Conservation (phyloP, 108 stramenopile genomes). For the Bacterosira constricta region DNA sequence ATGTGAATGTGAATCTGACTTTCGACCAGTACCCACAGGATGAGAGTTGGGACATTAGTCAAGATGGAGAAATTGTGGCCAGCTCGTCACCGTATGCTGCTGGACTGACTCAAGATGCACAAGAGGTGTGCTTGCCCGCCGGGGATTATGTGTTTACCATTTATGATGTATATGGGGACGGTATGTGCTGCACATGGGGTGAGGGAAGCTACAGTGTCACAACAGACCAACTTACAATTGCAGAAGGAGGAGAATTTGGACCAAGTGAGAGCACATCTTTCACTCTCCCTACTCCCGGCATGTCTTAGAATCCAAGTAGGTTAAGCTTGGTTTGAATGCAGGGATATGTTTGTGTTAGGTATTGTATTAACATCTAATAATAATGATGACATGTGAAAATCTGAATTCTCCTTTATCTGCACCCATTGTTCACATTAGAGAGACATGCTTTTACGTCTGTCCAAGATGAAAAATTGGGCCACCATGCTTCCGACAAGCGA, state of each 20-base stretch:
- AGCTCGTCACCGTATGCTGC: neutral
- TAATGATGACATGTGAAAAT: too few species aligned
- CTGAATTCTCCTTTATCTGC: too few species aligned
- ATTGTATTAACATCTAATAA: too few species aligned
- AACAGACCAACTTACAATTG: neutral
- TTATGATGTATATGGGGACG: constrained; percentile 34
- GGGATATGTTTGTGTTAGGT: too few species aligned
- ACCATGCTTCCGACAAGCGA: too few species aligned
- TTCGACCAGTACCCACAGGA: neutral
- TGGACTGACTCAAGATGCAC: neutral
- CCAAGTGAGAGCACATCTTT: constrained; percentile 9
- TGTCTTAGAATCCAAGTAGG: neutral
- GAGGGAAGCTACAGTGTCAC: constrained; percentile 13
- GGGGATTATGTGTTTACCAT: constrained; percentile 33
- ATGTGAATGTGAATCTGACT: neutral
- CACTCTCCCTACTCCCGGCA: neutral
- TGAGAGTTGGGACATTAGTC: neutral
- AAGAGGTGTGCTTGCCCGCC: constrained; percentile 12
- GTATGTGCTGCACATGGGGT: constrained; percentile 33
- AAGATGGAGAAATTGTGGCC: neutral
- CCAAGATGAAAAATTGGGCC: too few species aligned
- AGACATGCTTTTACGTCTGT: too few species aligned
- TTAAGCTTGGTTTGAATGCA: too few species aligned
- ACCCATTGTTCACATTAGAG: too few species aligned
- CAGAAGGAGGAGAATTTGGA: constrained; percentile 13